Evolutionary conservation across 2,329 filamentous ascomycete genomes (phyloP).

Genomic region (Exophiala sideris): DNA sequence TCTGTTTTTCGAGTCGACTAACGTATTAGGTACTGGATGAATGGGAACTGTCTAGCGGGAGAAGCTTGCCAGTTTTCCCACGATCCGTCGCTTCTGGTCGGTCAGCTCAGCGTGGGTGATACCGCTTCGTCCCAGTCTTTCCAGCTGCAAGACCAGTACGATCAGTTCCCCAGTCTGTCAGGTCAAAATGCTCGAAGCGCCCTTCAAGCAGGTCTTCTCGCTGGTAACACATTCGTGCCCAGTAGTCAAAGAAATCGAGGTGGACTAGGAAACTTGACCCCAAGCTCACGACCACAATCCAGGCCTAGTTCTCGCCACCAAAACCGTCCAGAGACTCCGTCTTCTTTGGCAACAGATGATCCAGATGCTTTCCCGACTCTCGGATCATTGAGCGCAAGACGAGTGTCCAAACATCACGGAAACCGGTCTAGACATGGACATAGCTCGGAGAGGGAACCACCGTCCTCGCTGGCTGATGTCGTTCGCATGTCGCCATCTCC

Average conservation of each 20-base stretch:
- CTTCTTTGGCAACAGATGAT: conserved; percentile 77
- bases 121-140: conserved; percentile 59
- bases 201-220: conserved; percentile 43
- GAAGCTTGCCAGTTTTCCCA: conserved; percentile 96
- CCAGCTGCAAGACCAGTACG: conserved; percentile 73
- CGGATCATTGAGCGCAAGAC: conserved; percentile 70
- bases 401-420: conserved; percentile 86
- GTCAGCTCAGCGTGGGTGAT: conserved; percentile 66
- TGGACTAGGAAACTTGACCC: conserved; percentile 22
- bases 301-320: conserved; percentile 81
- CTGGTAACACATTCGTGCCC: conserved; percentile 30
- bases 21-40: conserved; percentile 77
- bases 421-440: conserved; percentile 84
- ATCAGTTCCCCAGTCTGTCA: conserved; percentile 74
- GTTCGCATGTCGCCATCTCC: conserved; percentile 93
- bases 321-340: conserved; percentile 52
- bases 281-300: conserved; percentile 65
- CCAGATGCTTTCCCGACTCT: conserved; percentile 92
- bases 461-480: conserved; percentile 84
- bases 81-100: conserved; percentile 81
- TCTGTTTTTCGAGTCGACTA: conserved; percentile 28
- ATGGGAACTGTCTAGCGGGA: conserved; percentile 90
- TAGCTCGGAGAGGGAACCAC: conserved; percentile 61
- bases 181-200: conserved; percentile 31
- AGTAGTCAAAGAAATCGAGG: conserved; percentile 19